phyloP scores from a whole-genome alignment of 2,329 filamentous ascomycete genomes.

The Magnaporthiopsis poae region DNA sequence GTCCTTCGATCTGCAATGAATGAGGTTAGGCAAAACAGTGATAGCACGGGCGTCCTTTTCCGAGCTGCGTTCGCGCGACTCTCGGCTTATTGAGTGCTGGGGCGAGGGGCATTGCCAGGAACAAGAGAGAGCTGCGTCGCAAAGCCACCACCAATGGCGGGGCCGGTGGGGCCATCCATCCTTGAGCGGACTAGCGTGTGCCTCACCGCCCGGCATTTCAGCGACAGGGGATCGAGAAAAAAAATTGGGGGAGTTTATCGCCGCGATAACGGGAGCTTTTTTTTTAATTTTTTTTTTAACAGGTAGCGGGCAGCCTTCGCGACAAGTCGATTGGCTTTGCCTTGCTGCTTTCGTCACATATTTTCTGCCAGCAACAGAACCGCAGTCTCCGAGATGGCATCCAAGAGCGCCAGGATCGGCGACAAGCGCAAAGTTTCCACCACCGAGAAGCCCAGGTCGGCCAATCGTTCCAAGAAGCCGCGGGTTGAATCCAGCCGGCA shows the following conservation, averaged over 20 bases:
- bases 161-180: neutral
- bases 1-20: conserved; percentile 3
- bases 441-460: conserved; percentile 31
- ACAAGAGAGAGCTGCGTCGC: neutral
- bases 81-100: neutral
- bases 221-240: conserved; percentile 2
- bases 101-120: neutral
- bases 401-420: conserved; percentile 35
- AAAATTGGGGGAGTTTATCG: conserved; percentile 4
- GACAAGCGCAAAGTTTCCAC: conserved; percentile 49
- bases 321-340: neutral
- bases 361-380: neutral
- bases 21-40: neutral
- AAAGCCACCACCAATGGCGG: neutral
- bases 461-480: conserved; percentile 41
- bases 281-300: neutral
- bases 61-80: neutral
- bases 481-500: conserved; percentile 27
- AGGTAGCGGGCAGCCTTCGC: neutral
- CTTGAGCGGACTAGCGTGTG: neutral
- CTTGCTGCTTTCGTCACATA: neutral
- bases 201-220: conserved; percentile 26
- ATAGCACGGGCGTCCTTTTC: neutral
- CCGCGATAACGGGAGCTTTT: neutral
- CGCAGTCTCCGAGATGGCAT: conserved; percentile 31